Evolutionary conservation across 495 filamentous ascomycete species (phyloP).

Genomic region (Tricharina praecox): DNA sequence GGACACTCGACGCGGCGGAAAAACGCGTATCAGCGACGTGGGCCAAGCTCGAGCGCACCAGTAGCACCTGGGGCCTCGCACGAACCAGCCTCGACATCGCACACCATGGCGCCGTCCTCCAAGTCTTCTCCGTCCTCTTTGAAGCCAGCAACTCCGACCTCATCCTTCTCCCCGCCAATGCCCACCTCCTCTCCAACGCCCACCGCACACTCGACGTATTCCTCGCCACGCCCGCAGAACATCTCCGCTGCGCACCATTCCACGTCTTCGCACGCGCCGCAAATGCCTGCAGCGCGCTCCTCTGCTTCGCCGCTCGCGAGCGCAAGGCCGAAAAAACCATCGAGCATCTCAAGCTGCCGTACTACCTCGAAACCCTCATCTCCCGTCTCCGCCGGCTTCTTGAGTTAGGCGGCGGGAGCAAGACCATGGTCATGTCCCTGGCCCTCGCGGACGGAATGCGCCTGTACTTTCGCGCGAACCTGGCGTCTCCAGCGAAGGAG

Average conservation of each 20-base stretch:
- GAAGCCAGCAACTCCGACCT: not conserved
- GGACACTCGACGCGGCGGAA: not conserved
- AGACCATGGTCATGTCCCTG: not conserved
- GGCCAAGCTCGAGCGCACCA: not conserved
- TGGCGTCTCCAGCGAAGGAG: not conserved
- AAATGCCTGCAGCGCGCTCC: not conserved
- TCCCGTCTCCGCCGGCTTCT: not conserved
- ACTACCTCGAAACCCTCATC: not conserved
- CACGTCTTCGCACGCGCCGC: not conserved
- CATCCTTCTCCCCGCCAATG: not conserved
- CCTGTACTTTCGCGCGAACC: not conserved
- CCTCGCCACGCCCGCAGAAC: not conserved
- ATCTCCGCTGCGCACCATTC: not conserved
- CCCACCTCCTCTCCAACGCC: not conserved
- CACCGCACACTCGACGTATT: not conserved
- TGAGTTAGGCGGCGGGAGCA: not conserved
- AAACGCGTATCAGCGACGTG: not conserved
- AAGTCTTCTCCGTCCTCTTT: not conserved
- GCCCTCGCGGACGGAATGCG: not conserved
- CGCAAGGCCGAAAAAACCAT: not conserved
- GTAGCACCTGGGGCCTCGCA: not conserved
- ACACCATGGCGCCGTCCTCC: not conserved
- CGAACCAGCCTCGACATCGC: not conserved
- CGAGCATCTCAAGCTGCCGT: not conserved
- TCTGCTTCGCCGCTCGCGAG: not conserved